phyloP scores from a whole-genome alignment of 805 yeast species.

The Sugiyamaella floridensis region DNA sequence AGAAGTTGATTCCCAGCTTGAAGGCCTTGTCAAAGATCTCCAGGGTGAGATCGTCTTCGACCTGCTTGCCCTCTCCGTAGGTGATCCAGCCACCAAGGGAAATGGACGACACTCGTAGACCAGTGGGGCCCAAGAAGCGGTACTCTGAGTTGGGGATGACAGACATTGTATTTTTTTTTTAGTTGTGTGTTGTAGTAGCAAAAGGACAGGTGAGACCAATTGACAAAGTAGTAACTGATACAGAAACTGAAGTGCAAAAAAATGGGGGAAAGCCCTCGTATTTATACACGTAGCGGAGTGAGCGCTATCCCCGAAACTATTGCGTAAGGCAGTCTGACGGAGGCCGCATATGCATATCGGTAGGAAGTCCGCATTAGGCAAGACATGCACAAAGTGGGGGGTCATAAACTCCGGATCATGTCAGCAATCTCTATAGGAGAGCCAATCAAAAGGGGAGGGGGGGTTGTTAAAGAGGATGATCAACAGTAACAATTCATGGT shows the following conservation, averaged over 20 bases:
- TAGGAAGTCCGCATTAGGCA: too few species aligned
- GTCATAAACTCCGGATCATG: too few species aligned
- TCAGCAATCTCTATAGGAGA: too few species aligned
- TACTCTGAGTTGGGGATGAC: slow-evolving; percentile 20
- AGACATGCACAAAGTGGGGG: too few species aligned
- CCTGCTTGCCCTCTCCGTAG: slow-evolving; percentile 22
- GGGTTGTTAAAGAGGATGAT: too few species aligned
- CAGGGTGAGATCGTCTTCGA: slow-evolving; percentile 23
- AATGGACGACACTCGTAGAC: slow-evolving; percentile 29
- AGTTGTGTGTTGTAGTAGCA: neutral
- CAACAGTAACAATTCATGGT: too few species aligned
- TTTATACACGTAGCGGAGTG: neutral
- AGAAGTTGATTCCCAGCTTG: slow-evolving; percentile 29
- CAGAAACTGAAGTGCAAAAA: neutral
- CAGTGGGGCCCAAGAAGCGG: slow-evolving; percentile 29
- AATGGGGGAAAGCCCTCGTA: neutral
- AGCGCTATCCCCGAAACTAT: neutral
- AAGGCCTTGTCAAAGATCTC: slow-evolving; percentile 27
- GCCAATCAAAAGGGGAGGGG: too few species aligned
- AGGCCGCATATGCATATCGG: too few species aligned
- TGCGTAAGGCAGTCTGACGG: neutral
- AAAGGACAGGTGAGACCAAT: neutral
- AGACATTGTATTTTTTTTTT: slow-evolving; percentile 4
- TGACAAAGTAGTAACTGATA: neutral
- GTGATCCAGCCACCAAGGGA: slow-evolving; percentile 32